phyloP scores from a whole-genome alignment of 345 rosid species.

The Odontarrhena argentea region DNA sequence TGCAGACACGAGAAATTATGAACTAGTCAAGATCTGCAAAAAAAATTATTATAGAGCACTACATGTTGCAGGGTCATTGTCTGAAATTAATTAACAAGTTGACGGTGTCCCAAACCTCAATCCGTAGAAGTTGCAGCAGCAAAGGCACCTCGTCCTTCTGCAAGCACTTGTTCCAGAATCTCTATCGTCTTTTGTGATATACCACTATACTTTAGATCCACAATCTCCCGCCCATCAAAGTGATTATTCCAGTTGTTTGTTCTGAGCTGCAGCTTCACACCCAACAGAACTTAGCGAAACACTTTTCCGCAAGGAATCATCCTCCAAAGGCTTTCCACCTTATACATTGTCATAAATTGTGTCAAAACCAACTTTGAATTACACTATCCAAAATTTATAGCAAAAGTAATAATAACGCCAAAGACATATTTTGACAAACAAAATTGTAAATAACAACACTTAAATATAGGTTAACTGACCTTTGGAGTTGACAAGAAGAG shows the following conservation, averaged over 20 bases:
- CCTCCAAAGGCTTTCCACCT: slow-evolving; percentile 4
- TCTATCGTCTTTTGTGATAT: slow-evolving; percentile 37
- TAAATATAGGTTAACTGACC: slow-evolving; percentile 34
- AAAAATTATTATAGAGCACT: neutral
- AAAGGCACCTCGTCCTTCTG: slow-evolving; percentile 50
- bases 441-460: slow-evolving; percentile 11
- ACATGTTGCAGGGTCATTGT: neutral
- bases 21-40: slow-evolving; percentile 9
- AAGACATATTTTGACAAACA: neutral
- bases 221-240: slow-evolving; percentile 31
- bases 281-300: slow-evolving; percentile 31
- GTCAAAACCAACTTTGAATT: neutral
- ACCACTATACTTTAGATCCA: slow-evolving; percentile 39
- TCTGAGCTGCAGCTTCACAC: slow-evolving; percentile 31
- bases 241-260: slow-evolving; percentile 36
- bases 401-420: neutral
- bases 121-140: slow-evolving; percentile 69
- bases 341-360: slow-evolving; percentile 9
- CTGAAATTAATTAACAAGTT: neutral
- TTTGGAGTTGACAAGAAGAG: slow-evolving; percentile 26
- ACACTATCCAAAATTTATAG: neutral
- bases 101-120: slow-evolving; percentile 55
- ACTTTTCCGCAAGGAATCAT: slow-evolving; percentile 24
- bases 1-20: neutral
- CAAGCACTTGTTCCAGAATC: slow-evolving; percentile 49